Evolutionary conservation across 2,329 filamentous ascomycete genomes (phyloP).

Genomic region (Pleochaeta shiraiana): DNA sequence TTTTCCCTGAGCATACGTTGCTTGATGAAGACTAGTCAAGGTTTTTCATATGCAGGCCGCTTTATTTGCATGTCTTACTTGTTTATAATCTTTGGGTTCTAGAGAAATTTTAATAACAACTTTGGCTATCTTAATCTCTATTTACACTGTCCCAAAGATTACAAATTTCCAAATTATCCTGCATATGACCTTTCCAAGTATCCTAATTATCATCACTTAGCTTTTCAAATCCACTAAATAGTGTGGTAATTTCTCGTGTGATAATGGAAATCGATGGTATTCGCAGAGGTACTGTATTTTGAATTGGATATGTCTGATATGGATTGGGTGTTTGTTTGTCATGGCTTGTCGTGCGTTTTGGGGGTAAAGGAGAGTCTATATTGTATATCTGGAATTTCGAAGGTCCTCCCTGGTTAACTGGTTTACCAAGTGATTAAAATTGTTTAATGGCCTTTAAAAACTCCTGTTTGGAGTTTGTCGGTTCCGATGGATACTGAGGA

Average conservation of each 20-base stretch:
- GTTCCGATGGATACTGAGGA: not conserved
- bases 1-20: not conserved
- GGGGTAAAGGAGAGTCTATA: not conserved
- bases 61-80: not conserved
- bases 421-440: not conserved
- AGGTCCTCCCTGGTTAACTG: no score
- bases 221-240: not conserved
- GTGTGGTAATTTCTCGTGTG: not conserved
- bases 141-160: not conserved
- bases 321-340: not conserved
- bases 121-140: not conserved
- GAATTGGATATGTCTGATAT: not conserved
- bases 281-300: not conserved
- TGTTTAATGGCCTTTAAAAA: not conserved
- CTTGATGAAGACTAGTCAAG: not conserved
- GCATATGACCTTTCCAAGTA: not conserved
- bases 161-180: not conserved
- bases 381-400: not conserved
- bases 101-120: slow-evolving; percentile 1
- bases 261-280: not conserved
- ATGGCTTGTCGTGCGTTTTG: not conserved
- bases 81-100: not conserved
- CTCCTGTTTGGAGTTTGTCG: not conserved
- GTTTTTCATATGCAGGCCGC: not conserved
- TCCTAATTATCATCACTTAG: not conserved